Evolutionary conservation across 202 grass and related monocot species (phyloP), one percentile per base, ranked within the genome.

Genomic region (Eragrostis tef): DNA sequence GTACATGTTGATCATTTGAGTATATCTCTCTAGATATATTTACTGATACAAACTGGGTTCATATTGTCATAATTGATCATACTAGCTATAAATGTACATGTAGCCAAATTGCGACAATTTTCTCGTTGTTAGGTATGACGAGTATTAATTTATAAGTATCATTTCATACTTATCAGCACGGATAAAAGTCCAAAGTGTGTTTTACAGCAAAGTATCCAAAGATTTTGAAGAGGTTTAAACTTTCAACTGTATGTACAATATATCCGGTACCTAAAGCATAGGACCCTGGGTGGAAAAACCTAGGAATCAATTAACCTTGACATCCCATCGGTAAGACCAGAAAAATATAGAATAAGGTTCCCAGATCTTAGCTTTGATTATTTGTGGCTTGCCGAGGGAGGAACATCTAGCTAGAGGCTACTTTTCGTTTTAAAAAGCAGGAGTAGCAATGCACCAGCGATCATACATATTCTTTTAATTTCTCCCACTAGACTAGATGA

Each of bases 251-350:
- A 19, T 42, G 72, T 84, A 72, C 64, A 67, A 36, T 12, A n/a
- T n/a, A 31, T 31, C 29, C 3, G 29, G 29, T 31, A 31, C 29
- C 29, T 65, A 48, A 56, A 77, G 31, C 73, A 34, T 74, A 62
- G 68, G 73, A 42, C 75, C 16, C 67, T 43, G 4, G 70, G 68
- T 68, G 43, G 61, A 79, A 74, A 88, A 88, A 78, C 81, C 80
- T 84, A 84, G 51, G 60, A 78, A 83, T 73, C 49, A 79, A 83
- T 73, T 67, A 84, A 61, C 14, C 60, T 41, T 17, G 9, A 84
- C 53, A 41, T 67, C 68, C 41, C 44, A 62, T 78, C 73, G 63
- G 60, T 43, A 67, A 62, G 61, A 73, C 58, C 31, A 59, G 36
- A 25, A 73, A 83, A 66, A 20, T 57, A 31, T 31, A 70, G 53